Evolutionary conservation across 495 filamentous ascomycete genomes (phyloP), one percentile per base, ranked within the genome.

Genomic region (Aspergillus sclerotioniger): DNA sequence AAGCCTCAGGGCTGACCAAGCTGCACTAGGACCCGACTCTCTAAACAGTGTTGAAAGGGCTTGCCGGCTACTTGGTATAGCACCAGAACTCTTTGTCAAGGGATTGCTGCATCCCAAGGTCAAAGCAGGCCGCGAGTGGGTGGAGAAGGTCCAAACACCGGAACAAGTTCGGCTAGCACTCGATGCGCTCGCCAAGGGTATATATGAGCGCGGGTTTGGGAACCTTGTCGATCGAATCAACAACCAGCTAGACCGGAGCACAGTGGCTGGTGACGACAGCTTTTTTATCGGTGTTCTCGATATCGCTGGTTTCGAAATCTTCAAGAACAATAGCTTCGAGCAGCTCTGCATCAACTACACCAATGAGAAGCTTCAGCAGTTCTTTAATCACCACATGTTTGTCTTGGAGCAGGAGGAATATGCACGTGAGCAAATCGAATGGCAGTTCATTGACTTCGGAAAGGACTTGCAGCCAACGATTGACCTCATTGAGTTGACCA

Each of bases 341-440:
- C 95, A 99, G 69, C 84, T 99, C 6, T 98, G 95, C 76, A 99
- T 99, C 78, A 99, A 99, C 68, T 99, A 98, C 74, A 98, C 95
- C 56, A 99, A 99, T 71, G 95, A 99, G 70, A 99, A 97, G 71
- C 84, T 99, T 6, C 95, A 99, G 69, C 95, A 99, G 62, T 99
- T 98, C 70, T 99, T 99, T 82, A 99, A 99, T 59, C 95, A 99
- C 63, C 95, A 99, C 76, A 99, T 99, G 95, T 99, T 99, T 70
- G 95, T 99, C 19, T 75, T 99, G 19, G 95, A 99, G 67, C 95
- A 99, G 67, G 95, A 99, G 68, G 95, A 99, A 71, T 99, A 99
- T 72, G 92, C 95, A 15, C 76, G 92, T 50, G 95, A 99, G 68
- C 90, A 96, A 70, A 99, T 99, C 63, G 93, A 99, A 74, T 99